Conservation (phyloP, 352 stramenopile genomes). For the Phytophthora ohioensis region DNA sequence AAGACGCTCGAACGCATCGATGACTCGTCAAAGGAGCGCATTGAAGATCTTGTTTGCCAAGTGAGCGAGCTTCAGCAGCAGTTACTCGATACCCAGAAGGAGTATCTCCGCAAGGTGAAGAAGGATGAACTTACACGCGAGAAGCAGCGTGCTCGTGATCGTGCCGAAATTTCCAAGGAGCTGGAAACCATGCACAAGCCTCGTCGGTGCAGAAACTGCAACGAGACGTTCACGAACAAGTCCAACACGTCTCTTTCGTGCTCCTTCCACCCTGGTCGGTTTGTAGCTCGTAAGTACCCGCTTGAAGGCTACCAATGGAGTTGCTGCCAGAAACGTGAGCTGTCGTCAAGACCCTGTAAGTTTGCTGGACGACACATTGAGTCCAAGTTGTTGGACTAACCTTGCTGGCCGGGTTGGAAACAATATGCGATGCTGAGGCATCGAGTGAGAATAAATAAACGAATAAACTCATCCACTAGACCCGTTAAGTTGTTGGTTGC, state of each 20-base stretch:
- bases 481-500: constrained; percentile 9
- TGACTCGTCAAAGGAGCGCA: constrained; percentile 79
- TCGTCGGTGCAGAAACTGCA: constrained; percentile 82
- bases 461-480: constrained; percentile 24
- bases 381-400: constrained; percentile 67
- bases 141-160: constrained; percentile 72
- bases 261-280: constrained; percentile 80
- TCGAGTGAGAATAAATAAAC: constrained; percentile 20
- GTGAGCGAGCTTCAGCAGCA: constrained; percentile 75
- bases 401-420: neutral
- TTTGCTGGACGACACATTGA: constrained; percentile 81
- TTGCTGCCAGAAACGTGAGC: constrained; percentile 84
- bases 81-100: constrained; percentile 80
- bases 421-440: constrained; percentile 16
- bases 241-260: constrained; percentile 85
- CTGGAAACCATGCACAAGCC: constrained; percentile 81
- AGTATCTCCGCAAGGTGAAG: constrained; percentile 85
- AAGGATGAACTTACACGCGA: constrained; percentile 73
- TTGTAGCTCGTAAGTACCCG: constrained; percentile 79
- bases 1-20: constrained; percentile 82
- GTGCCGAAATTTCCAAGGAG: constrained; percentile 74
- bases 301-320: constrained; percentile 87
- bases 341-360: constrained; percentile 82
- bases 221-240: constrained; percentile 84
- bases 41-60: constrained; percentile 80